A percentile compares a stretch with the other conserved stretches of the same genome.
phyloP scores from a whole-genome alignment of 2,329 filamentous ascomycete genomes.

The Talaromyces sp. region DNA sequence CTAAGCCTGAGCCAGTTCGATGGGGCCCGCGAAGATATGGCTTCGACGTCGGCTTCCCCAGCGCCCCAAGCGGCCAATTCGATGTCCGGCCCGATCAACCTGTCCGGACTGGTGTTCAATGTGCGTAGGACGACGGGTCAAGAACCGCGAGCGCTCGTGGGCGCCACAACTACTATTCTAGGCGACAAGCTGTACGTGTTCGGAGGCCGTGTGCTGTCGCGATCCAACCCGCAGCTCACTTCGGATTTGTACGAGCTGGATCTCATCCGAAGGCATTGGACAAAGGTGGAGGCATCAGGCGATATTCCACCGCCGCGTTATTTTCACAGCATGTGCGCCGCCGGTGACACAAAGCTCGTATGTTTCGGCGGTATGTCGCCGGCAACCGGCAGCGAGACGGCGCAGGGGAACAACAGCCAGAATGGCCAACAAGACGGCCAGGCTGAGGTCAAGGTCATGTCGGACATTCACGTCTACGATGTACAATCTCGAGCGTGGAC shows the following conservation, averaged over 20 bases:
- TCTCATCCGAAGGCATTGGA: slow-evolving; percentile 87
- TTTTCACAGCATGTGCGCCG: slow-evolving; percentile 90
- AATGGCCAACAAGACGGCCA: slow-evolving; percentile 54
- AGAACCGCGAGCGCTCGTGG: slow-evolving; percentile 86
- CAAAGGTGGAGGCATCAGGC: slow-evolving; percentile 75
- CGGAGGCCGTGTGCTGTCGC: slow-evolving; percentile 80
- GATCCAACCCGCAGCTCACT: slow-evolving; percentile 77
- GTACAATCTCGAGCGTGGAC: slow-evolving; percentile 79
- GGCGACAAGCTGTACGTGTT: slow-evolving; percentile 97
- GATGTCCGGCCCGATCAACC: slow-evolving; percentile 48
- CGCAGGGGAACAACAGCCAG: slow-evolving; percentile 35
- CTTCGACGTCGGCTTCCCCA: background rate
- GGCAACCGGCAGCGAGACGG: slow-evolving; percentile 45
- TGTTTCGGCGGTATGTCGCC: slow-evolving; percentile 99
- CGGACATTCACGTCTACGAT: slow-evolving; percentile 94
- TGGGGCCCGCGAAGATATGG: slow-evolving; percentile 24
- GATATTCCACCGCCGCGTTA: slow-evolving; percentile 88
- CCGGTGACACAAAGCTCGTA: slow-evolving; percentile 93
- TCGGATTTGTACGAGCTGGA: slow-evolving; percentile 92
- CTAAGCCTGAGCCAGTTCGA: slow-evolving; percentile 32
- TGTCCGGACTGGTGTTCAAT: slow-evolving; percentile 64
- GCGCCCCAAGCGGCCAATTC: slow-evolving; percentile 21
- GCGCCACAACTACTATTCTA: slow-evolving; percentile 88
- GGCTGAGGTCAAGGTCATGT: slow-evolving; percentile 93
- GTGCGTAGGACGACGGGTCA: slow-evolving; percentile 78